Conservation (phyloP, 768 basidiomycete genomes). For the Boletus pseudo-olivaceus region DNA sequence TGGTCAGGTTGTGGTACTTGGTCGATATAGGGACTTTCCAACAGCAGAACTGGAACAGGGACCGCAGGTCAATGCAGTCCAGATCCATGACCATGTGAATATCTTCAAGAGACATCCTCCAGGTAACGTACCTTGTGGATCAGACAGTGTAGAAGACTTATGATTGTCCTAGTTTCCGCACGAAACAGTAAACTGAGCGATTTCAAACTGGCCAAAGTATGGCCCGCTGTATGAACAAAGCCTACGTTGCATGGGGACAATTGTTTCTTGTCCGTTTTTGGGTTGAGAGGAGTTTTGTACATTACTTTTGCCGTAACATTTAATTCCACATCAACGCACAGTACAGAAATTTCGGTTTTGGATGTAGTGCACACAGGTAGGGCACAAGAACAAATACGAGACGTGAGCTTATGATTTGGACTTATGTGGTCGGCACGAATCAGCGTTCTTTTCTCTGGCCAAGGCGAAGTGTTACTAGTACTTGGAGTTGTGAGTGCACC, state of each 20-base stretch:
- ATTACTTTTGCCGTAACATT: neutral
- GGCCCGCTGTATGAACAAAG: neutral
- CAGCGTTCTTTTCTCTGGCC: too few relatives aligned
- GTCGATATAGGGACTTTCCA: neutral
- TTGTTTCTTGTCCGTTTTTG: neutral
- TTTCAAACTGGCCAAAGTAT: neutral
- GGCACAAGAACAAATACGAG: too few relatives aligned
- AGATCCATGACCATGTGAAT: conserved; percentile 20
- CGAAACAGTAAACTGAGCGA: neutral
- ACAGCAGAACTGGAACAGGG: neutral
- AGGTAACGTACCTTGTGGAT: neutral
- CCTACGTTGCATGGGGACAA: neutral
- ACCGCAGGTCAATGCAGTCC: neutral
- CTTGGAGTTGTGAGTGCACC: too few relatives aligned
- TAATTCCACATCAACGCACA: neutral
- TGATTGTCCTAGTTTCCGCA: neutral
- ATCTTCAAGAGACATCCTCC: neutral
- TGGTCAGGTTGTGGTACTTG: conserved; percentile 19
- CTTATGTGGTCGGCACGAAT: too few relatives aligned
- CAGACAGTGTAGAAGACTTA: neutral
- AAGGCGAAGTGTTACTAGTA: too few relatives aligned
- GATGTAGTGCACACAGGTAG: too few relatives aligned
- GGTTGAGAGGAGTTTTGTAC: neutral
- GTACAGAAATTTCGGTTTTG: too few relatives aligned
- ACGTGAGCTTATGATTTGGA: too few relatives aligned